Conservation (phyloP, 2,329 filamentous ascomycete genomes). For the Fusarium foetens region DNA sequence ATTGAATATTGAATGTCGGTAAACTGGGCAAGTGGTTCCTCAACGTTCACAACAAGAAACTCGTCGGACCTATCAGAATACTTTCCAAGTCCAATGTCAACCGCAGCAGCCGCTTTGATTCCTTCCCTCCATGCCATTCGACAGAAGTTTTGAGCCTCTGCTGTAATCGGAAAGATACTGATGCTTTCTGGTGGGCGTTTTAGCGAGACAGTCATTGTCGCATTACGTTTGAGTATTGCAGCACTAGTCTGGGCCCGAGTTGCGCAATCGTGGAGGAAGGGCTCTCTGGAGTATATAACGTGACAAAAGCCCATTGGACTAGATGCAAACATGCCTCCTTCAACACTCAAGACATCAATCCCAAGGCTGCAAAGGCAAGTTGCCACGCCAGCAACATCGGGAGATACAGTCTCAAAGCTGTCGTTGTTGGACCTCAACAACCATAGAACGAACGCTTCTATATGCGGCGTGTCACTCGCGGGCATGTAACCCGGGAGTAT, state of each 20-base stretch:
- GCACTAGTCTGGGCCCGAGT: fast-evolving
- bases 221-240: not conserved
- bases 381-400: fast-evolving
- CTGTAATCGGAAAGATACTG: not conserved
- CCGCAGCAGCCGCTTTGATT: not conserved
- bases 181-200: not conserved
- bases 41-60: not conserved
- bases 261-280: not conserved
- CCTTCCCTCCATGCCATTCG: not conserved
- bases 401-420: not conserved
- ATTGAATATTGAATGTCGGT: not conserved
- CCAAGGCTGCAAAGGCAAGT: not conserved
- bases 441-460: not conserved
- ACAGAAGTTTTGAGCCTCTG: not conserved
- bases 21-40: not conserved
- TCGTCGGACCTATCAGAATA: no score
- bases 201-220: not conserved
- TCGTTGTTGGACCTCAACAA: not conserved
- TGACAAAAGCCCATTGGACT: not conserved
- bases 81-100: fast-evolving
- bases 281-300: not conserved
- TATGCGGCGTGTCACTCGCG: not conserved
- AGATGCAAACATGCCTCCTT: not conserved
- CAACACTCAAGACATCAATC: not conserved
- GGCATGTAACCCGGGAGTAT: not conserved